A percentile compares a stretch with the other conserved stretches of the same genome.
Conservation (phyloP, 176 grass and related monocot genomes). For the Carex littledalei region DNA sequence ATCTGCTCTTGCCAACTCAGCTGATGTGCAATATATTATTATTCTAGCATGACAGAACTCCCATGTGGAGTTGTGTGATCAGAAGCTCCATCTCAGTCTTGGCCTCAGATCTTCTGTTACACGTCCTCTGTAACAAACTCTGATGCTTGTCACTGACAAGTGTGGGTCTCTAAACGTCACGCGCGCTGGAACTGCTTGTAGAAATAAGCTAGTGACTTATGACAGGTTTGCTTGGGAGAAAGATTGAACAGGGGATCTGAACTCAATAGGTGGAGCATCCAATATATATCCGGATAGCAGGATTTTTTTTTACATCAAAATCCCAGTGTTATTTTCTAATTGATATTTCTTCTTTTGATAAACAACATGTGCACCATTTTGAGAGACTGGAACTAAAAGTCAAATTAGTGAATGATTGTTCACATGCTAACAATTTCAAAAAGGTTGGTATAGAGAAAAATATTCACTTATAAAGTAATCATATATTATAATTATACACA, state of each 20-base stretch:
- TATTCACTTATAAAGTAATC: not conserved
- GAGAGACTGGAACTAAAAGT: not conserved
- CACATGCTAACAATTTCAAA: not conserved
- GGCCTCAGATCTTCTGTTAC: not conserved
- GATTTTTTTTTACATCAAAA: not conserved
- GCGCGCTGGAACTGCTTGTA: too few relatives aligned
- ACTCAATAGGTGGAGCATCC: not conserved
- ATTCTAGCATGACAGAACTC: not conserved
- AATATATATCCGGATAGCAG: not conserved
- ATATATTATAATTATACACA: not conserved
- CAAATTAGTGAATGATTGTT: too few relatives aligned
- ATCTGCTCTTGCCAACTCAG: not conserved
- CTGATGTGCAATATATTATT: not conserved
- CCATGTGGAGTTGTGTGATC: slow-evolving; percentile 22
- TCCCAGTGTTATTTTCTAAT: not conserved
- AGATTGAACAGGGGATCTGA: not conserved
- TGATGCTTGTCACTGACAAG: too few relatives aligned
- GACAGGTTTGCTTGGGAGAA: not conserved
- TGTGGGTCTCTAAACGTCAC: too few relatives aligned
- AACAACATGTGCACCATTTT: not conserved
- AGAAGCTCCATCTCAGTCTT: slow-evolving; percentile 13
- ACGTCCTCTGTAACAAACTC: not conserved
- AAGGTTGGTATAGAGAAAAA: not conserved
- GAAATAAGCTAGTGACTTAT: not conserved
- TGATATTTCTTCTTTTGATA: not conserved